These are phyloP conservation scores for Dentipellis sp. DNA, from an alignment of 768 basidiomycete species.

Conservation along the genomic window DNA sequence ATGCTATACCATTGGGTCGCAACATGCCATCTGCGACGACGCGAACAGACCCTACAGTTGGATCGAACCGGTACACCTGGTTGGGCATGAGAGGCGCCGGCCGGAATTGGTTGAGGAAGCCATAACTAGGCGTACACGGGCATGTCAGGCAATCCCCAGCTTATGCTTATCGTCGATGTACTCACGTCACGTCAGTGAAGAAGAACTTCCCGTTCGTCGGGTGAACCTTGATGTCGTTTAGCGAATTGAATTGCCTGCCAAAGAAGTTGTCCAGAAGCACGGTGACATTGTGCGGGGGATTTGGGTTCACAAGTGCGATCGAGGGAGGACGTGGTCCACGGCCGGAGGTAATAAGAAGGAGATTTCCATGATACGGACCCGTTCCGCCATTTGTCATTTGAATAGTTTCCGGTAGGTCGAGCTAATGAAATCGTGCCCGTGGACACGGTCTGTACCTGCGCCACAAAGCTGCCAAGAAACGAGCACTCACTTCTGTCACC, in stretches of 20 bases:
- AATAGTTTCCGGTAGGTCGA: slow-evolving; percentile 45
- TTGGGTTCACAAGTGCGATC: slow-evolving; percentile 56
- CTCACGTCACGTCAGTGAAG: slow-evolving; percentile 66
- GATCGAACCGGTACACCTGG: slow-evolving; percentile 74
- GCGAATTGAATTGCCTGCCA: slow-evolving; percentile 73
- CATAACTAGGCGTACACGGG: slow-evolving; percentile 35
- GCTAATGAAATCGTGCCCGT: slow-evolving; percentile 25
- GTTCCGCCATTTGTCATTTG: slow-evolving; percentile 70
- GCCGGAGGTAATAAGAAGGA: slow-evolving; percentile 59
- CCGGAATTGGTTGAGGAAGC: slow-evolving; percentile 57
- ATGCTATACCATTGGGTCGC: slow-evolving; percentile 66
- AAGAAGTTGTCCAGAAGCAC: slow-evolving; percentile 71
- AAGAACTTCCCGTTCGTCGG: slow-evolving; percentile 57
- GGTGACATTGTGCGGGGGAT: slow-evolving; percentile 54
- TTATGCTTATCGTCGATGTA: slow-evolving; percentile 5
- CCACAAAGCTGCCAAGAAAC: not conserved
- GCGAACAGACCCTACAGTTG: slow-evolving; percentile 50
- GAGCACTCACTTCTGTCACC: slow-evolving; percentile 26
- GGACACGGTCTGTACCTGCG: not conserved
- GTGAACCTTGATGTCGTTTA: slow-evolving; percentile 73
- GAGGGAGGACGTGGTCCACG: slow-evolving; percentile 54
- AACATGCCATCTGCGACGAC: slow-evolving; percentile 74
- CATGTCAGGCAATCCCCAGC: not conserved
- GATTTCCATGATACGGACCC: slow-evolving; percentile 47
- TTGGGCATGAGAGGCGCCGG: slow-evolving; percentile 55